These are phyloP conservation scores for Meredithiella fracta DNA, from an alignment of 2,329 filamentous ascomycete species.

Conservation along the genomic window DNA sequence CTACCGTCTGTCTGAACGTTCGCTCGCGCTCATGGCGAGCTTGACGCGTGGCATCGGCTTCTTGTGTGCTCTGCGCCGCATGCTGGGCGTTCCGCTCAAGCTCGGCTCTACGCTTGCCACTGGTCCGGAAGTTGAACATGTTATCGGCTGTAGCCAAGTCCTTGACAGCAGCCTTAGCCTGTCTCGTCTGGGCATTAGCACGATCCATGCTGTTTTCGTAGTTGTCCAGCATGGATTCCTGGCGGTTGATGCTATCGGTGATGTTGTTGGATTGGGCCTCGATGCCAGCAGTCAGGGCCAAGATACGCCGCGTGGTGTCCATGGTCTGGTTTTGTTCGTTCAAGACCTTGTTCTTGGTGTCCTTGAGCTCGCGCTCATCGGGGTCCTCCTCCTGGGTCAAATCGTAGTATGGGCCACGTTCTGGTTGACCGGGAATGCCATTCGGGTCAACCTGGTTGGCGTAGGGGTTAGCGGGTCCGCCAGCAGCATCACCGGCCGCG, in stretches of 20 bases:
- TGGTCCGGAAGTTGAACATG: slow-evolving; percentile 56
- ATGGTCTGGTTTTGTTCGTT: slow-evolving; percentile 30
- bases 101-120: slow-evolving; percentile 48
- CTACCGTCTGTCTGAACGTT: slow-evolving; percentile 15
- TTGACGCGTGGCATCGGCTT: slow-evolving; percentile 8
- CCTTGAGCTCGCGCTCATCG: slow-evolving; percentile 55
- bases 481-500: slow-evolving; percentile 14
- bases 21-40: slow-evolving; percentile 20
- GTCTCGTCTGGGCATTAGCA: slow-evolving; percentile 56
- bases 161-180: slow-evolving; percentile 62
- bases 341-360: slow-evolving; percentile 35
- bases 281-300: slow-evolving; percentile 51
- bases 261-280: slow-evolving; percentile 53
- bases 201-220: slow-evolving; percentile 71
- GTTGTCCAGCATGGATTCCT: slow-evolving; percentile 68
- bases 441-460: slow-evolving; percentile 12
- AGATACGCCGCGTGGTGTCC: slow-evolving; percentile 25
- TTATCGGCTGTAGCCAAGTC: slow-evolving; percentile 76
- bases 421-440: slow-evolving; percentile 23
- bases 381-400: slow-evolving; percentile 60
- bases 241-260: slow-evolving; percentile 53
- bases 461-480: slow-evolving; percentile 13
- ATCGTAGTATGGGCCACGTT: slow-evolving; percentile 46
- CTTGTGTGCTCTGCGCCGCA: slow-evolving; percentile 3
- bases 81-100: slow-evolving; percentile 53